Percentiles rank a stretch among this genome's conserved stretches.
Evolutionary conservation across 2,329 filamentous ascomycete genomes (phyloP).

Genomic region (Cercospora zeae-maydis): DNA sequence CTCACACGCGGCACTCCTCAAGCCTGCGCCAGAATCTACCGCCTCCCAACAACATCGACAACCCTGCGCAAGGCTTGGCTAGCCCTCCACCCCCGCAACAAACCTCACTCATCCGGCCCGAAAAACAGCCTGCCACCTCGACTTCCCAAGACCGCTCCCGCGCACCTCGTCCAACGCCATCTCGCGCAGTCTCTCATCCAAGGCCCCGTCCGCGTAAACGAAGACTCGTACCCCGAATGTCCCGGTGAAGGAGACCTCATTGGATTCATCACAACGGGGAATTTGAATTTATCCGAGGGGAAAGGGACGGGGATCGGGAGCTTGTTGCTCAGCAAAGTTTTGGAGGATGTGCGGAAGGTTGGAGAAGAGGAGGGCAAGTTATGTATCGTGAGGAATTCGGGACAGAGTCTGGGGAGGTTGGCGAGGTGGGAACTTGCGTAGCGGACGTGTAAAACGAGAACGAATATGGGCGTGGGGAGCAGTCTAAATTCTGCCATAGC

Average conservation of each 20-base stretch:
- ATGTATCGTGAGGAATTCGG: conserved; percentile 79
- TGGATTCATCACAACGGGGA: conserved; percentile 85
- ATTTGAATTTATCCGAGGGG: conserved; percentile 75
- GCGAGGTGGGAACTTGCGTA: conserved; percentile 68
- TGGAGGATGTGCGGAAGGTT: conserved; percentile 38
- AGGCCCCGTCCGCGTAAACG: conserved; percentile 38
- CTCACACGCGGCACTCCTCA: conserved; percentile 66
- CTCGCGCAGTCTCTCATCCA: conserved; percentile 44
- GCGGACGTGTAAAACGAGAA: background rate
- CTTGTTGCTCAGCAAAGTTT: conserved; percentile 59
- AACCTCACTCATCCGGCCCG: conserved; percentile 23
- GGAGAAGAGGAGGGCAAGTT: conserved; percentile 48
- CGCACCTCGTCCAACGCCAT: conserved; percentile 43
- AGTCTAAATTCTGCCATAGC: too few species aligned
- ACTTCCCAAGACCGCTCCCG: conserved; percentile 37
- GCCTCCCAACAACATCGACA: conserved; percentile 58
- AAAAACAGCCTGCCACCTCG: conserved; percentile 26
- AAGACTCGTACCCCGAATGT: conserved; percentile 58
- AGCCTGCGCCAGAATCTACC: conserved; percentile 77
- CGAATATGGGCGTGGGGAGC: background rate
- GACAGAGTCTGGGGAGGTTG: conserved; percentile 73
- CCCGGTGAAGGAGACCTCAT: conserved; percentile 73
- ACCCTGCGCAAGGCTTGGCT: conserved; percentile 69
- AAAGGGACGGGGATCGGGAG: conserved; percentile 71
- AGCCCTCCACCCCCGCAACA: conserved; percentile 45